Evolutionary conservation across 2,329 filamentous ascomycete species (phyloP).

Genomic region (Xylariaceae sp.): DNA sequence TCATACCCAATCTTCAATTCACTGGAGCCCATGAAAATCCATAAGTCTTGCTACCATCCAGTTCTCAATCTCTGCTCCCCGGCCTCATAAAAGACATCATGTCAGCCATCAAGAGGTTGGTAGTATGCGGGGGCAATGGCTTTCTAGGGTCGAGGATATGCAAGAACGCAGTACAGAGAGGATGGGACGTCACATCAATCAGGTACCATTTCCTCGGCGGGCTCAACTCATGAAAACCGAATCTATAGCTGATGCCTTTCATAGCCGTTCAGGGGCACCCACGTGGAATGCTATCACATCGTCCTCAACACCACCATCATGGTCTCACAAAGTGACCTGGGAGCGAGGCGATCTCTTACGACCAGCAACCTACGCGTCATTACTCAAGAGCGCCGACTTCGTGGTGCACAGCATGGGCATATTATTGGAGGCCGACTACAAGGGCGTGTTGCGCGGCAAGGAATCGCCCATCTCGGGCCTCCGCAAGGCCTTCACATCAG

Average conservation of each 20-base stretch:
- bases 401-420: constrained; percentile 97
- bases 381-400: constrained; percentile 72
- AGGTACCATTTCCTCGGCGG: constrained; percentile 66
- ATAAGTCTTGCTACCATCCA: no score
- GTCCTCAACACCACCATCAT: constrained; percentile 65
- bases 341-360: constrained; percentile 82
- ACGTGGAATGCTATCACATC: constrained; percentile 77
- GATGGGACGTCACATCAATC: constrained; percentile 90
- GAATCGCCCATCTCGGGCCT: constrained; percentile 79
- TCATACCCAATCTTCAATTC: no score
- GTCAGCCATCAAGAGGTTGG: constrained; percentile 67
- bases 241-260: constrained; percentile 19
- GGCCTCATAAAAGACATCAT: constrained; percentile 32
- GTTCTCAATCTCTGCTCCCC: background rate
- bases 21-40: no score
- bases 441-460: constrained; percentile 77
- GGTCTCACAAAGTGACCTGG: constrained; percentile 83
- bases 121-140: constrained; percentile 90
- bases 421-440: constrained; percentile 95
- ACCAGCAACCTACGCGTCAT: constrained; percentile 71
- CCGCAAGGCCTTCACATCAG: constrained; percentile 68
- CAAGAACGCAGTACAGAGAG: constrained; percentile 76
- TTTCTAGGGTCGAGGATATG: constrained; percentile 89
- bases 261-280: constrained; percentile 83
- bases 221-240: background rate